A percentile compares a stretch with the other conserved stretches of the same genome.
phyloP scores from a whole-genome alignment of 176 grass and related monocot species.

The Guadua angustifolia region DNA sequence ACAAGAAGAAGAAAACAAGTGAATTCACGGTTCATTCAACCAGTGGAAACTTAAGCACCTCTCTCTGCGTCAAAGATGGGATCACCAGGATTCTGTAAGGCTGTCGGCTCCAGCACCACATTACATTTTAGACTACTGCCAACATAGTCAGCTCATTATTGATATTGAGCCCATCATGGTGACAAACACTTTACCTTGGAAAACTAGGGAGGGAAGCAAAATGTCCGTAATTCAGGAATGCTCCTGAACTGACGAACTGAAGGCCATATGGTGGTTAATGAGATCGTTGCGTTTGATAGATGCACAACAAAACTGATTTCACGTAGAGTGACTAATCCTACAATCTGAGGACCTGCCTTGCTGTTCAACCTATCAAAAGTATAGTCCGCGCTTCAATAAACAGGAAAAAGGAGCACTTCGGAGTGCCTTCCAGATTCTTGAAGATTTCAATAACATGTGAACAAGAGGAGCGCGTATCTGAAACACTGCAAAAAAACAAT shows the following conservation, averaged over 20 bases:
- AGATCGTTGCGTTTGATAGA: not conserved
- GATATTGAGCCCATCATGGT: not conserved
- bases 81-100: too few relatives aligned
- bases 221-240: not conserved
- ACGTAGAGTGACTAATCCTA: not conserved
- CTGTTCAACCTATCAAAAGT: not conserved
- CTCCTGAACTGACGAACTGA: not conserved
- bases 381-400: not conserved
- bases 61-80: too few relatives aligned
- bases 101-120: too few relatives aligned
- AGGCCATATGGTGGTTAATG: not conserved
- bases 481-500: conserved; percentile 27
- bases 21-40: too few relatives aligned
- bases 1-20: too few relatives aligned
- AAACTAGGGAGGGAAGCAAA: not conserved
- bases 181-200: too few relatives aligned
- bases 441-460: not conserved
- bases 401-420: not conserved
- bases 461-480: not conserved
- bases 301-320: not conserved
- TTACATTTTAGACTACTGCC: too few relatives aligned
- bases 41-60: too few relatives aligned
- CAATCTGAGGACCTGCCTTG: not conserved
- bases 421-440: not conserved
- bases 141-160: not conserved